Evolutionary conservation across 257 asterid species (phyloP).

Genomic region (Linaria vulgaris): DNA sequence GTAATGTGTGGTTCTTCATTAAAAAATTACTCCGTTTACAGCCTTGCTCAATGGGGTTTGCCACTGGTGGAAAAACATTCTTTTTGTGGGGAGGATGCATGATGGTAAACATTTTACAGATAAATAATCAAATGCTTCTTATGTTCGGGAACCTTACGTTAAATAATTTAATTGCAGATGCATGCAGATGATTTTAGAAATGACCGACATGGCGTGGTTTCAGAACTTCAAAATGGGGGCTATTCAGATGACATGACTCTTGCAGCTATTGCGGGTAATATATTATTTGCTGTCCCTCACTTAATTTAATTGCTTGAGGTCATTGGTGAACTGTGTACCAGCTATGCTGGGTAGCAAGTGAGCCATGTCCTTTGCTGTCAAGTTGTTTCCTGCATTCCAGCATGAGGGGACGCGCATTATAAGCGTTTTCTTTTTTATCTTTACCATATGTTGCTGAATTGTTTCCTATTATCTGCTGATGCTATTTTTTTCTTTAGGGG

Average conservation of each 20-base stretch:
- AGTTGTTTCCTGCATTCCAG: neutral
- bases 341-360: slow-evolving; percentile 6
- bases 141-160: slow-evolving; percentile 24
- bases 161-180: slow-evolving; percentile 58
- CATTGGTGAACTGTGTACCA: slow-evolving; percentile 4
- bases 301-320: slow-evolving; percentile 11
- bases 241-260: slow-evolving; percentile 99
- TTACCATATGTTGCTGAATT: neutral
- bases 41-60: slow-evolving; percentile 99
- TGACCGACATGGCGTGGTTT: slow-evolving; percentile 72
- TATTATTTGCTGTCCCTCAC: slow-evolving; percentile 14
- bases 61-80: slow-evolving; percentile 98
- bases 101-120: slow-evolving; percentile 63
- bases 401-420: neutral
- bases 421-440: too few species aligned
- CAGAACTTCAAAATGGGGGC: slow-evolving; percentile 92
- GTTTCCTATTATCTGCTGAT: slow-evolving; percentile 24
- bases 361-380: neutral
- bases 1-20: slow-evolving; percentile 21
- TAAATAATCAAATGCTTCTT: slow-evolving; percentile 12
- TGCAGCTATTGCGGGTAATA: slow-evolving; percentile 86
- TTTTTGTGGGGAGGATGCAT: slow-evolving; percentile 99
- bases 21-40: slow-evolving; percentile 31
- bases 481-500: slow-evolving; percentile 48
- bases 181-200: slow-evolving; percentile 98